These are phyloP conservation scores for Xylaria sp. DNA, from an alignment of 2,329 filamentous ascomycete species.

Conservation along the genomic window DNA sequence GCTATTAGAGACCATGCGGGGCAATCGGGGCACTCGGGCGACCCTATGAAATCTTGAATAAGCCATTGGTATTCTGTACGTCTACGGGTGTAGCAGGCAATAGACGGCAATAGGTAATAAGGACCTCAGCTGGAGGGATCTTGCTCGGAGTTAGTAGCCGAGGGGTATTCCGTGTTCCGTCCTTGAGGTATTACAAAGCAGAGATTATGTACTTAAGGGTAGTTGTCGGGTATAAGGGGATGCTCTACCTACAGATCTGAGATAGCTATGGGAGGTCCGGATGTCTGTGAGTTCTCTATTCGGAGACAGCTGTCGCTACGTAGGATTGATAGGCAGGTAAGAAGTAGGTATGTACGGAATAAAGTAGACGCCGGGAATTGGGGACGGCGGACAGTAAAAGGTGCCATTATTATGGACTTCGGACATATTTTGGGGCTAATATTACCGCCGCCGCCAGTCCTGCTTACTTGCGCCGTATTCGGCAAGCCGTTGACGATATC, in stretches of 20 bases:
- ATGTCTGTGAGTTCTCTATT: background rate
- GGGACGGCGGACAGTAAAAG: too few relatives aligned
- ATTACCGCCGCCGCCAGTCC: background rate
- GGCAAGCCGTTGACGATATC: background rate
- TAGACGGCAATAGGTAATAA: too few relatives aligned
- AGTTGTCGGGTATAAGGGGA: background rate
- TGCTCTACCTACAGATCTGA: background rate
- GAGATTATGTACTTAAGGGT: background rate
- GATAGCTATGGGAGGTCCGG: background rate
- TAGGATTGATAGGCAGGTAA: too few relatives aligned
- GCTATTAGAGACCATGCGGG: conserved; percentile 25
- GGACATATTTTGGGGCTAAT: too few relatives aligned
- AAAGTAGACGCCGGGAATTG: too few relatives aligned
- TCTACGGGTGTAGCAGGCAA: background rate
- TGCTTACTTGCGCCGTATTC: background rate
- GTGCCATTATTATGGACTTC: too few relatives aligned
- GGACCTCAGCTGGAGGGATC: background rate
- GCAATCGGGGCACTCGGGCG: conserved; percentile 24
- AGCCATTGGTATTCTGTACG: conserved; percentile 15
- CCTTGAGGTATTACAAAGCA: background rate
- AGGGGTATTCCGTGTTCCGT: background rate
- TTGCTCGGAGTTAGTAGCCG: background rate
- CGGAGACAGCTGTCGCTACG: too few relatives aligned
- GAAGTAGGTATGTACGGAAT: too few relatives aligned
- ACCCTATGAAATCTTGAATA: conserved; percentile 27